These are phyloP conservation scores for Curvularia sp. DNA, from an alignment of 2,329 filamentous ascomycete genomes.

Conservation along the genomic window DNA sequence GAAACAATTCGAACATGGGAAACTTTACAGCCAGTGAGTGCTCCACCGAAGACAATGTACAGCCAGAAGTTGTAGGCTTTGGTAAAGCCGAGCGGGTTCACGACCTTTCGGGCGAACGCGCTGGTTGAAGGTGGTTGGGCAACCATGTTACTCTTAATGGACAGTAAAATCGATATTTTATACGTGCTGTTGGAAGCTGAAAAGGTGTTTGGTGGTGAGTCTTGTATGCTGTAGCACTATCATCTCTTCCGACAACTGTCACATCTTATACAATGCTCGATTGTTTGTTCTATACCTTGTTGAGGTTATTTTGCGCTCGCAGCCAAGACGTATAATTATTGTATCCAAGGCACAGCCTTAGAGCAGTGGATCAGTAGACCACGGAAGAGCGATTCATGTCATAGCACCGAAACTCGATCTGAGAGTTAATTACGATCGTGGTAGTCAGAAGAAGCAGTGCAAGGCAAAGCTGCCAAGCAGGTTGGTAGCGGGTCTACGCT, in stretches of 20 bases:
- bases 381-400: background rate
- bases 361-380: background rate
- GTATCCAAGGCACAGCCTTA: background rate
- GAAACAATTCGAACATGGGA: too few relatives aligned
- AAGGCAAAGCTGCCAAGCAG: background rate
- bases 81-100: slow-evolving; percentile 60
- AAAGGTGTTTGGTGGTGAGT: background rate
- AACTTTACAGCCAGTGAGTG: slow-evolving; percentile 25
- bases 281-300: background rate
- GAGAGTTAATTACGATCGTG: background rate
- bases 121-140: slow-evolving; percentile 19
- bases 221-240: background rate
- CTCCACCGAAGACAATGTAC: slow-evolving; percentile 46
- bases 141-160: slow-evolving; percentile 19
- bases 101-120: slow-evolving; percentile 22
- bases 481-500: too few relatives aligned
- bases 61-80: slow-evolving; percentile 65
- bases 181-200: too few relatives aligned
- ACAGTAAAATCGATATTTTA: too few relatives aligned
- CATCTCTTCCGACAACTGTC: background rate
- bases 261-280: background rate
- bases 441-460: background rate
- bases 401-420: background rate
- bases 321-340: background rate
- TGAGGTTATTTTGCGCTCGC: slow-evolving; percentile 9